A percentile compares a stretch with the other conserved stretches of the same genome.
Conservation (phyloP, 192 early-diverging fungal species). For the Podila horticola region DNA sequence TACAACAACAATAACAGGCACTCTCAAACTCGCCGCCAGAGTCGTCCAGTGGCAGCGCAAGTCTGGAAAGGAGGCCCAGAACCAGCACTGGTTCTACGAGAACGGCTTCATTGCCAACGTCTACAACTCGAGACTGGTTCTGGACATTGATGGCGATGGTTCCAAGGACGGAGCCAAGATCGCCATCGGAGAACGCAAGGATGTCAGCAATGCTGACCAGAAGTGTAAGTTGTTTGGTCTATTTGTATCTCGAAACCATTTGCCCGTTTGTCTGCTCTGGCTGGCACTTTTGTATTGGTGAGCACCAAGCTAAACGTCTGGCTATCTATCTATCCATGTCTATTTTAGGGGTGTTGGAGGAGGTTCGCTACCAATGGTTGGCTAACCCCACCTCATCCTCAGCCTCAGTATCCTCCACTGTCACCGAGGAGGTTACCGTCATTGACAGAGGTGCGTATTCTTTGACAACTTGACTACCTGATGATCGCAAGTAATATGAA, state of each 20-base stretch:
- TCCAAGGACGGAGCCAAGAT: constrained; percentile 52
- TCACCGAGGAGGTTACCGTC: constrained; percentile 9
- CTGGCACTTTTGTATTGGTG: neutral
- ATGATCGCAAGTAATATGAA: neutral
- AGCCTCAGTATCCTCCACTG: neutral
- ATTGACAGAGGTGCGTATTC: constrained; percentile 15
- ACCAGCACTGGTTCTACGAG: constrained; percentile 52
- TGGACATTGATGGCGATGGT: constrained; percentile 50
- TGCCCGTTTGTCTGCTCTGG: neutral
- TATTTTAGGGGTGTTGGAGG: constrained; percentile 41
- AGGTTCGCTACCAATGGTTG: constrained; percentile 34
- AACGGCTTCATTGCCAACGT: constrained; percentile 52
- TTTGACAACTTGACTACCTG: neutral
- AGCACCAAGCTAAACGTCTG: neutral
- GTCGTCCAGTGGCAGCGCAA: constrained; percentile 47
- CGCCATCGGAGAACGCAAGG: constrained; percentile 48
- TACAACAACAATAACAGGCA: constrained; percentile 14
- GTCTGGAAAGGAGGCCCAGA: constrained; percentile 41
- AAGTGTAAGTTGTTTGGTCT: constrained; percentile 17
- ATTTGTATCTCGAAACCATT: too few species aligned
- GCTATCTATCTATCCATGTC: neutral
- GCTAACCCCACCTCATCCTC: constrained; percentile 2
- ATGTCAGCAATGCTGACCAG: constrained; percentile 28
- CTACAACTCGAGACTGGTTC: constrained; percentile 47
- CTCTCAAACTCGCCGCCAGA: constrained; percentile 37